These are phyloP conservation scores for Colletotrichum destructivum DNA, from an alignment of 2,329 filamentous ascomycete genomes.

Conservation along the genomic window DNA sequence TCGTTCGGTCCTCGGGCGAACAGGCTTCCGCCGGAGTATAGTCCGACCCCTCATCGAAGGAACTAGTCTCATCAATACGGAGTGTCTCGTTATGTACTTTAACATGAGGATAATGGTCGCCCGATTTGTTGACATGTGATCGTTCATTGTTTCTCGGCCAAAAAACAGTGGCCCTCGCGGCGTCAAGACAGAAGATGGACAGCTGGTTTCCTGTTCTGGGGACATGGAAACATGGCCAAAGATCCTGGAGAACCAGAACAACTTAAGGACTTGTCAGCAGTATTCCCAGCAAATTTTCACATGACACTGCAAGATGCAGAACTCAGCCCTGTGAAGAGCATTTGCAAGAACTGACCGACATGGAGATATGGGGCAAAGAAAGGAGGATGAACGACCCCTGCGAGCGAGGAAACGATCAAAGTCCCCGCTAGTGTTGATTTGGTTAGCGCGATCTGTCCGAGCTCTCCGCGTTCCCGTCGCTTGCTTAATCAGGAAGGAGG, in stretches of 20 bases:
- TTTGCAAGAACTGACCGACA: neutral
- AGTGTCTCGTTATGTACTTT: neutral
- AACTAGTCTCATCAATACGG: no score
- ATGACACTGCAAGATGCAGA: neutral
- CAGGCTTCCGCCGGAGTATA: neutral
- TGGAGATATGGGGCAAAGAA: neutral
- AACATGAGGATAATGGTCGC: neutral
- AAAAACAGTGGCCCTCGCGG: no score
- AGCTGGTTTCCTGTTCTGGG: neutral
- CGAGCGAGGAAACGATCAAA: neutral
- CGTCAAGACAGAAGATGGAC: neutral
- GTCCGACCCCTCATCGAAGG: neutral
- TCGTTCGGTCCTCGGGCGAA: neutral
- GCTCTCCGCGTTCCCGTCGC: neutral
- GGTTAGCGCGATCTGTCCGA: neutral
- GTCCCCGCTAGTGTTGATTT: neutral
- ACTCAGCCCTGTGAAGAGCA: rapidly evolving
- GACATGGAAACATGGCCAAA: neutral
- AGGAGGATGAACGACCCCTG: neutral
- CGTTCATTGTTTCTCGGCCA: neutral
- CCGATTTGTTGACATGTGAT: neutral
- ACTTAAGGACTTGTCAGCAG: neutral
- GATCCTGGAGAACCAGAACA: neutral
- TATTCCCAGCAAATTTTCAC: no score
- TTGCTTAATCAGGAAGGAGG: neutral